Conservation (phyloP, 1,139 yeast genomes). For the Yamadazyma oceani region DNA sequence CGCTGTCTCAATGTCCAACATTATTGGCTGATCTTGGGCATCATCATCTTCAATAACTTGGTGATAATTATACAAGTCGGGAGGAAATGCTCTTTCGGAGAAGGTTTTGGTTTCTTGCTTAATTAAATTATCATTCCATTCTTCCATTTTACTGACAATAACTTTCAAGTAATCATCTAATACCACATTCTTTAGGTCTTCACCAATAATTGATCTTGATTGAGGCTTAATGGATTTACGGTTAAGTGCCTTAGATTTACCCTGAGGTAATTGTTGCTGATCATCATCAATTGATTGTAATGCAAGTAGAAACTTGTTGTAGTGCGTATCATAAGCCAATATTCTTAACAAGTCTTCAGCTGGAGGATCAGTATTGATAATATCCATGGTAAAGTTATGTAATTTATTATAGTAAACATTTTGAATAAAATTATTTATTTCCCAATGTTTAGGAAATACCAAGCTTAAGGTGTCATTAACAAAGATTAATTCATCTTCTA, state of each 20-base stretch:
- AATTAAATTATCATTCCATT: conserved; percentile 74
- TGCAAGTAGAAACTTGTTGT: conserved; percentile 40
- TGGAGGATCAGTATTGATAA: conserved; percentile 73
- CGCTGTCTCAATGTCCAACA: conserved; percentile 64
- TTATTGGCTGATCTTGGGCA: conserved; percentile 55
- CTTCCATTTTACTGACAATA: conserved; percentile 69
- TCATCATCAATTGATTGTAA: conserved; percentile 23
- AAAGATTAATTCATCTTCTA: conserved; percentile 73
- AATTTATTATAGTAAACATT: conserved; percentile 68
- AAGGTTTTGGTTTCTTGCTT: conserved; percentile 65
- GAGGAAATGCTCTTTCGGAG: conserved; percentile 62
- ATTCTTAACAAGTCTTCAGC: conserved; percentile 62
- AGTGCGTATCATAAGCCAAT: conserved; percentile 73
- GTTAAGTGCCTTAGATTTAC: conserved; percentile 21
- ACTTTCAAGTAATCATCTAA: conserved; percentile 73
- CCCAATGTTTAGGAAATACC: conserved; percentile 74
- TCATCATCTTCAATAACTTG: conserved; percentile 46
- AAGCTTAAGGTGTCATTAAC: conserved; percentile 58
- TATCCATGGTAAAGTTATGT: conserved; percentile 58
- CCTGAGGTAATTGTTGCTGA: not conserved
- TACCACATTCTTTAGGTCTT: conserved; percentile 58
- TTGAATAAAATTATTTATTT: conserved; percentile 61
- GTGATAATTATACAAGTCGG: conserved; percentile 52
- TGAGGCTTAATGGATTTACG: conserved; percentile 39
- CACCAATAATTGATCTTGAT: conserved; percentile 61